These are phyloP conservation scores for Tetrapyrgos nigripes DNA, from an alignment of 1,284 basidiomycete species.

Conservation along the genomic window DNA sequence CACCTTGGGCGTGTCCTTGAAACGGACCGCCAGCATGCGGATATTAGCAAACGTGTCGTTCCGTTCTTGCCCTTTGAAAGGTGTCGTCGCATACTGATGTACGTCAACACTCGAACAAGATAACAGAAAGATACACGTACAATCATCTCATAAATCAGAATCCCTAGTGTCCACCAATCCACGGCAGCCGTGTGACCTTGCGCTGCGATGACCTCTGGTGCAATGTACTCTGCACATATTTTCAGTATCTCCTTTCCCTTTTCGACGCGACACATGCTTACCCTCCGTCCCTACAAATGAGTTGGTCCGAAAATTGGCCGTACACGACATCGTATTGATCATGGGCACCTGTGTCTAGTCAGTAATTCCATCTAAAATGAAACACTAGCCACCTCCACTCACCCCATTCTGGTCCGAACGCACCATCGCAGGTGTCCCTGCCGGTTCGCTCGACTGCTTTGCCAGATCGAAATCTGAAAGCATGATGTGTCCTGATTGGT, in stretches of 20 bases:
- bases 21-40: conserved; percentile 85
- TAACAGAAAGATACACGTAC: conserved; percentile 61
- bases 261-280: conserved; percentile 37
- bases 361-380: conserved; percentile 11
- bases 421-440: conserved; percentile 87
- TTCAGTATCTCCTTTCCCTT: not conserved
- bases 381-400: conserved; percentile 23
- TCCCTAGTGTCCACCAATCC: conserved; percentile 99
- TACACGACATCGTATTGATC: conserved; percentile 97
- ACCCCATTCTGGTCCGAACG: conserved; percentile 92
- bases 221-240: conserved; percentile 86
- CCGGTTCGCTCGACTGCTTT: conserved; percentile 89
- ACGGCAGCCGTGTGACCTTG: conserved; percentile 98
- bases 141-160: conserved; percentile 99
- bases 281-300: conserved; percentile 99
- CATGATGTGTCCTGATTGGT: conserved; percentile 99
- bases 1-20: conserved; percentile 87
- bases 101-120: not conserved
- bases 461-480: conserved; percentile 99
- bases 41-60: conserved; percentile 98
- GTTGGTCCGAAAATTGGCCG: conserved; percentile 97
- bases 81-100: conserved; percentile 91
- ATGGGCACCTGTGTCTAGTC: conserved; percentile 68
- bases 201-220: conserved; percentile 98
- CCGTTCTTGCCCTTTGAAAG: conserved; percentile 96